Conservation (phyloP, 192 early-diverging fungal genomes). For the Coemansia sp. region DNA sequence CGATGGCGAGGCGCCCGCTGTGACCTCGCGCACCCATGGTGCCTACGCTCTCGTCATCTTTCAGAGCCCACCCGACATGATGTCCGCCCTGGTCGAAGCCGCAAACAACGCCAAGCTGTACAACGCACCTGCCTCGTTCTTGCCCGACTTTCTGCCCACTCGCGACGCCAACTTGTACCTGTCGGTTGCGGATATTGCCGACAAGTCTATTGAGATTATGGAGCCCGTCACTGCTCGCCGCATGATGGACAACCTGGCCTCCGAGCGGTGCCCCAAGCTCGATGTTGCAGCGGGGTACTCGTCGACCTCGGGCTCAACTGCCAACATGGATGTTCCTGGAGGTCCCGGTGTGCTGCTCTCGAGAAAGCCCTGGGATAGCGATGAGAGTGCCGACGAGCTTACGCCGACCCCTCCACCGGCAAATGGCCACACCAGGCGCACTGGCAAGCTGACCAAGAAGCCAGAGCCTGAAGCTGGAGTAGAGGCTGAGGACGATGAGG, state of each 20-base stretch:
- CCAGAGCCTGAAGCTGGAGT: conserved; percentile 6
- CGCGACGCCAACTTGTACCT: conserved; percentile 37
- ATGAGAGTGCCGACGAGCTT: conserved; percentile 34
- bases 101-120: conserved; percentile 29
- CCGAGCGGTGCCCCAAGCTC: conserved; percentile 39
- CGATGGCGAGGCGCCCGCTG: conserved; percentile 18
- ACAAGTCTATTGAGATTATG: conserved; percentile 56
- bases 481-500: conserved; percentile 8
- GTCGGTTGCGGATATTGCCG: conserved; percentile 28
- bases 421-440: conserved; percentile 9
- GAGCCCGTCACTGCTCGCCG: conserved; percentile 55
- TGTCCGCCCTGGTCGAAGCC: conserved; percentile 36
- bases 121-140: conserved; percentile 31
- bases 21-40: conserved; percentile 41
- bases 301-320: conserved; percentile 38
- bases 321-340: conserved; percentile 16
- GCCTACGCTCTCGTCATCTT: conserved; percentile 54
- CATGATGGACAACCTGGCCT: conserved; percentile 52
- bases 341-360: neutral
- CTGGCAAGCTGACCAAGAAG: conserved; percentile 16
- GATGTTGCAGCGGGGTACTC: conserved; percentile 17
- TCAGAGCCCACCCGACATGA: conserved; percentile 48
- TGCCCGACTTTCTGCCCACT: conserved; percentile 40
- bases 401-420: conserved; percentile 1
- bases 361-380: conserved; percentile 49